phyloP scores from a whole-genome alignment of 2,329 filamentous ascomycete genomes.

The Hymenoscyphus fructigenus region DNA sequence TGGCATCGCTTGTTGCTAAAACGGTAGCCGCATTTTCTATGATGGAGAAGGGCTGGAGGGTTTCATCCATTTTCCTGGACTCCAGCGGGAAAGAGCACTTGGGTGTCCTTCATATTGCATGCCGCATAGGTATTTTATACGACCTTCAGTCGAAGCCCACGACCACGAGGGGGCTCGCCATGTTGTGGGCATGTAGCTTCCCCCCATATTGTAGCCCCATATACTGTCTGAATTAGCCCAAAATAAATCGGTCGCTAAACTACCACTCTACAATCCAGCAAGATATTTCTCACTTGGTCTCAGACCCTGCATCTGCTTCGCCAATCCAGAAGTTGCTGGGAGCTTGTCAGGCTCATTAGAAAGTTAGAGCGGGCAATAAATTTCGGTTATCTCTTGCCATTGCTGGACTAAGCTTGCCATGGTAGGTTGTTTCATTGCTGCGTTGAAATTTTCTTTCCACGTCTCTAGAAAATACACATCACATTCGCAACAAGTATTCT shows the following conservation, averaged over 20 bases:
- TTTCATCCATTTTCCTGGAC: no score
- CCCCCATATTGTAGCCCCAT: no score
- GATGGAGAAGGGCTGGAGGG: no score
- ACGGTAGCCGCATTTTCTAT: no score
- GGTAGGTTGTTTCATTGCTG: neutral
- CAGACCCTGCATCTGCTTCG: neutral
- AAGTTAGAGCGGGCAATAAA: neutral
- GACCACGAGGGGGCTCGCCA: neutral
- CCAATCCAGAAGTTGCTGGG: neutral
- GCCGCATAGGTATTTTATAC: neutral
- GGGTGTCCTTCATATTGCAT: no score
- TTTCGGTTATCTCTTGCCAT: neutral
- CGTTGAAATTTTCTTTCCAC: neutral
- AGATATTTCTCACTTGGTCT: neutral
- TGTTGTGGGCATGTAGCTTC: no score
- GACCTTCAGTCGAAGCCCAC: neutral
- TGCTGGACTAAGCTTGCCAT: neutral
- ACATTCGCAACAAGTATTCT: neutral
- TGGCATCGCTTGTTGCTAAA: no score
- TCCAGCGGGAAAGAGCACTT: no score
- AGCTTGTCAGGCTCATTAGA: neutral
- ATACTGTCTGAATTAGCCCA: neutral
- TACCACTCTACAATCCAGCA: neutral
- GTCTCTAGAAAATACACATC: no score
- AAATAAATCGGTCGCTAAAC: neutral